Base-by-base conservation (phyloP, 1,284 basidiomycete genomes). In the Phellinidium pouzarii region DNA sequence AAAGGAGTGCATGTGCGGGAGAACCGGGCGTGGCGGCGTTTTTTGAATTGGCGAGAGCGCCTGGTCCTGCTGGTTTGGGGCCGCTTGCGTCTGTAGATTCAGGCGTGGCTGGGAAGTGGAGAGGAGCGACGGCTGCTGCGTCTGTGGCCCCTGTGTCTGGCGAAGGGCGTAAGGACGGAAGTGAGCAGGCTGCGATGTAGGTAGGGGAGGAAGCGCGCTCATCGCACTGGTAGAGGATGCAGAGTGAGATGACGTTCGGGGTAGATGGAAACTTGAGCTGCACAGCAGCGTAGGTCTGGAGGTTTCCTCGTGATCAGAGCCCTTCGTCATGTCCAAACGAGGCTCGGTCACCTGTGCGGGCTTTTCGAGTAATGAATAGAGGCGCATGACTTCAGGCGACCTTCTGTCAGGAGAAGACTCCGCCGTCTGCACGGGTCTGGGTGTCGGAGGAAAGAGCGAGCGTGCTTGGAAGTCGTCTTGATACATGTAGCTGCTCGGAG, bases 401-500 rank as follows among this genome's bases (percentile, higher is more conserved):
- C 29, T 23, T n/a, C 38, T 37, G 17, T 26, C 42, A 8, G 37
- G 31, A 8, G 14, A 7, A 20, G 25, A 4, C 6, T 20, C n/a
- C 9, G 22, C n/a, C 7, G 17, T 14, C n/a, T 26, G 46, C 2
- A 29, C 31, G 12, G 29, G 22, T 2, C 14, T 26, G 3, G 50
- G 50, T 11, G 50, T 44, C 22, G 43, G 23, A 12, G 50, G 50
- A 27, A 52, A 52, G 9, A 52, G 34, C 4, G 42, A 27, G 14
- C 52, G 52, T 6, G 19, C 42, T 3, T 38, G 52, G 29, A 47
- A 42, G 8, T 27, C 37, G n/a, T 23, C 31, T n/a, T 43, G 42
- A 22, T 52, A 52, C 50, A 52, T 52, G 52, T 54, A 54, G 31
- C 52, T 54, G 23, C 47, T 54, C 29, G 52, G 52, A 14, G 47